A percentile compares a stretch with the other conserved stretches of the same genome.
phyloP scores from a whole-genome alignment of 1,139 yeast genomes.

The Scheffersomyces parashehatae region DNA sequence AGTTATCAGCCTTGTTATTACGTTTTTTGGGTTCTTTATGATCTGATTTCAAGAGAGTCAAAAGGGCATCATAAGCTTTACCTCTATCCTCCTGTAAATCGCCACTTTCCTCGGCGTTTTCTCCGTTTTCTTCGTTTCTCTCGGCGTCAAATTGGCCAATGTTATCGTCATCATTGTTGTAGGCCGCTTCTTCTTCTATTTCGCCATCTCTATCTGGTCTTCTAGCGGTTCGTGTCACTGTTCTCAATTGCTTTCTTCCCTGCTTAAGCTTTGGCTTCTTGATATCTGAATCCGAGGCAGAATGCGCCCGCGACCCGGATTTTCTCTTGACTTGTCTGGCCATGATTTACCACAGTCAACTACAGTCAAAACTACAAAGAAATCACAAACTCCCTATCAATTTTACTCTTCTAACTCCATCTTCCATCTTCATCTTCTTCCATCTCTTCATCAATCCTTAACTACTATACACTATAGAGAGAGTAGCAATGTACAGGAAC shows the following conservation, averaged over 20 bases:
- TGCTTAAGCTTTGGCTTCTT: constrained; percentile 31
- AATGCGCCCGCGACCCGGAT: constrained; percentile 1
- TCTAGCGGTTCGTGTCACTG: constrained; percentile 55
- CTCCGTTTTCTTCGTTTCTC: constrained; percentile 10
- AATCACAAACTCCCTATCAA: no score
- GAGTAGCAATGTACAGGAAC: no score
- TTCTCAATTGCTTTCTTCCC: constrained; percentile 62
- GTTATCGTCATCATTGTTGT: constrained; percentile 16
- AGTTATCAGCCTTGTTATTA: constrained; percentile 10
- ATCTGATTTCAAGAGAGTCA: constrained; percentile 66
- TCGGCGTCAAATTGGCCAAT: constrained; percentile 17
- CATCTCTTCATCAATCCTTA: no score
- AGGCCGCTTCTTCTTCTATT: constrained; percentile 3
- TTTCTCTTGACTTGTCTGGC: constrained; percentile 10
- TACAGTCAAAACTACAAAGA: neutral
- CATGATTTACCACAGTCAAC: constrained; percentile 2
- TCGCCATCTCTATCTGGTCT: constrained; percentile 23
- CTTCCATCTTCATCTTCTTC: no score
- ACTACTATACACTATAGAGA: no score
- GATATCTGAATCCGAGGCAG: constrained; percentile 1
- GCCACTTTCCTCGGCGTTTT: constrained; percentile 9
- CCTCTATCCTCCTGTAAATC: constrained; percentile 29
- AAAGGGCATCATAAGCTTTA: constrained; percentile 72
- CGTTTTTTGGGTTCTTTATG: constrained; percentile 28
- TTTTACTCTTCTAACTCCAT: no score